phyloP scores from a whole-genome alignment of 441 rosid genomes.

The Corymbia citriodora region DNA sequence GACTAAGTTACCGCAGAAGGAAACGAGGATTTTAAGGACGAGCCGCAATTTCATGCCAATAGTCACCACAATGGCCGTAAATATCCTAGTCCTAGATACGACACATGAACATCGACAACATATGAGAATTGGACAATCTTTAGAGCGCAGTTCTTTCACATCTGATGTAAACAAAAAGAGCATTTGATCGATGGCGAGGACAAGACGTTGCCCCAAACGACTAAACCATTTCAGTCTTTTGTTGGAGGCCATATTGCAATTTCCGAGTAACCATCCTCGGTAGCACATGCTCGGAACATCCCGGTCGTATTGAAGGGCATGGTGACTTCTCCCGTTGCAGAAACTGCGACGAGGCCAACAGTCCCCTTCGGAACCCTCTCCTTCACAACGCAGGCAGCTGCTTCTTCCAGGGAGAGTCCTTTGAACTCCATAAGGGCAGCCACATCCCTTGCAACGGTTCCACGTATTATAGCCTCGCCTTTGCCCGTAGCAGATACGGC shows the following conservation, averaged over 20 bases:
- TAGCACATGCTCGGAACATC: constrained; percentile 93
- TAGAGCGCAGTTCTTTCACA: background rate
- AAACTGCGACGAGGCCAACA: constrained; percentile 77
- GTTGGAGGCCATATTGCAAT: constrained; percentile 44
- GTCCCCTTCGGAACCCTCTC: constrained; percentile 43
- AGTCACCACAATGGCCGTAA: background rate
- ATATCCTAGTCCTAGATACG: background rate
- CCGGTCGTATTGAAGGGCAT: constrained; percentile 80
- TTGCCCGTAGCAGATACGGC: constrained; percentile 92
- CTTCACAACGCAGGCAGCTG: constrained; percentile 58
- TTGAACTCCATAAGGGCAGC: constrained; percentile 91
- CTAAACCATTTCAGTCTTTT: background rate
- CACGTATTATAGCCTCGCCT: constrained; percentile 81
- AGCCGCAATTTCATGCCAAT: background rate
- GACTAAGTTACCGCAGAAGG: background rate
- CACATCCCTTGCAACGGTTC: constrained; percentile 80
- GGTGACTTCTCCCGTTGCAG: constrained; percentile 75
- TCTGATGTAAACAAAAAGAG: background rate
- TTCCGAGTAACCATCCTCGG: constrained; percentile 71
- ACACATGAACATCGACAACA: background rate
- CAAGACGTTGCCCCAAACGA: background rate
- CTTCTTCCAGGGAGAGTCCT: constrained; percentile 70
- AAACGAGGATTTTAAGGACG: background rate
- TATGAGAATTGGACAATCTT: background rate
- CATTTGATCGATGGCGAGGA: background rate